Percentiles rank a stretch among this genome's conserved stretches.
These are phyloP conservation scores for Populus alba DNA, from an alignment of 345 rosid genomes.

Conservation along the genomic window DNA sequence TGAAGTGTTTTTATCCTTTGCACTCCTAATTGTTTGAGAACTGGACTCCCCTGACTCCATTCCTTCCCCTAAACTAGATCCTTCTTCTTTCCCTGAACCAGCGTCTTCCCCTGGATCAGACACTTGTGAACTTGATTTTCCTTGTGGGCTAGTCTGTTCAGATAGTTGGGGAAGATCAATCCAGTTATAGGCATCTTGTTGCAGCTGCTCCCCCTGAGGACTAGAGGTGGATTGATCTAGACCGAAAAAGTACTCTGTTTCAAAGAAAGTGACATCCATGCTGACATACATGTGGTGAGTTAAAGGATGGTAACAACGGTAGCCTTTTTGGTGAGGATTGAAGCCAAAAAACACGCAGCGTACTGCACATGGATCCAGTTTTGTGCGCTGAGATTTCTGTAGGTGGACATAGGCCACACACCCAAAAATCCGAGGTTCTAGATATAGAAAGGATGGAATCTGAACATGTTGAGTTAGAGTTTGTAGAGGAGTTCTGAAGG, in stretches of 20 bases:
- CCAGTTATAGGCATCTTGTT: neutral
- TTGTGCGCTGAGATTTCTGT: neutral
- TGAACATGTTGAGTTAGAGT: too few species aligned
- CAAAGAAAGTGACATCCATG: neutral
- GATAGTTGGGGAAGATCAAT: too few species aligned
- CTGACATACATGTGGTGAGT: neutral
- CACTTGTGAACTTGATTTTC: too few species aligned
- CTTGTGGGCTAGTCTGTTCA: too few species aligned
- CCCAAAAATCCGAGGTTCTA: neutral
- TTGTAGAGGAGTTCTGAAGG: too few species aligned
- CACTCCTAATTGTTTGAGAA: accelerated
- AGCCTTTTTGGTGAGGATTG: neutral
- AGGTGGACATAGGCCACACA: neutral
- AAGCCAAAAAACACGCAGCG: neutral
- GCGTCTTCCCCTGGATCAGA: too few species aligned
- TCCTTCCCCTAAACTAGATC: too few species aligned
- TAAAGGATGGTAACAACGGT: neutral
- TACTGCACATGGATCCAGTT: neutral
- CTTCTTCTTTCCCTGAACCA: too few species aligned
- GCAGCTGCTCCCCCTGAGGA: neutral
- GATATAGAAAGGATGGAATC: neutral
- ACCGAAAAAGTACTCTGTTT: neutral
- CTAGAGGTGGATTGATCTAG: neutral
- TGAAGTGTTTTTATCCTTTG: too few species aligned
- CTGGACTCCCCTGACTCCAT: too few species aligned